Evolutionary conservation across 768 basidiomycete genomes (phyloP).

Genomic region (Calocybe indica): DNA sequence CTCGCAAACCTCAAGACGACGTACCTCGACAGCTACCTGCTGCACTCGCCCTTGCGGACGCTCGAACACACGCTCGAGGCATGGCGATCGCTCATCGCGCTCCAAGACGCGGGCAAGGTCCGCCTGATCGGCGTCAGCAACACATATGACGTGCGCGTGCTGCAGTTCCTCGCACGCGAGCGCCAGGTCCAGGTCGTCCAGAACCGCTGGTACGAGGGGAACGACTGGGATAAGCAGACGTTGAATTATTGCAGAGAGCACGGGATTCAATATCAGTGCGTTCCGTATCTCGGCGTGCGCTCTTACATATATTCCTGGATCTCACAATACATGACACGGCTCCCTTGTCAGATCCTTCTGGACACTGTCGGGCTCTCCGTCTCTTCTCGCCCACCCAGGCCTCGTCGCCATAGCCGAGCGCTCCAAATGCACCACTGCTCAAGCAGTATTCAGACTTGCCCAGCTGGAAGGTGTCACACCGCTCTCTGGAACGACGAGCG

Average conservation of each 20-base stretch:
- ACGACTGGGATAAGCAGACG: conserved; percentile 66
- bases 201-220: conserved; percentile 82
- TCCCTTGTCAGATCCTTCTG: conserved; percentile 68
- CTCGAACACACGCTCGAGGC: conserved; percentile 59
- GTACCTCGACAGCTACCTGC: conserved; percentile 73
- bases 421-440: conserved; percentile 52
- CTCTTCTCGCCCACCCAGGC: conserved; percentile 44
- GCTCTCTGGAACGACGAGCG: conserved; percentile 67
- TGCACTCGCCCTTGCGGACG: conserved; percentile 69
- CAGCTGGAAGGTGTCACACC: conserved; percentile 65
- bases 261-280: conserved; percentile 68
- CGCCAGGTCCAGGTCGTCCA: conserved; percentile 71
- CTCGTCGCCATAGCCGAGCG: conserved; percentile 38
- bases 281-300: neutral
- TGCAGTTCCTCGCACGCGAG: conserved; percentile 46
- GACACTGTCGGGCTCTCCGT: conserved; percentile 78
- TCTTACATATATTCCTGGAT: neutral
- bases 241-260: conserved; percentile 57
- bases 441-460: conserved; percentile 64
- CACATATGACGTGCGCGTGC: conserved; percentile 54
- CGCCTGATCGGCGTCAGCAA: conserved; percentile 73
- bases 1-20: conserved; percentile 63
- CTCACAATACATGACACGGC: neutral
- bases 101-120: conserved; percentile 63
- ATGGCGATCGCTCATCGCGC: conserved; percentile 53